These are phyloP conservation scores for Pichia terricola DNA, from an alignment of 1,139 yeast species.

Conservation along the genomic window DNA sequence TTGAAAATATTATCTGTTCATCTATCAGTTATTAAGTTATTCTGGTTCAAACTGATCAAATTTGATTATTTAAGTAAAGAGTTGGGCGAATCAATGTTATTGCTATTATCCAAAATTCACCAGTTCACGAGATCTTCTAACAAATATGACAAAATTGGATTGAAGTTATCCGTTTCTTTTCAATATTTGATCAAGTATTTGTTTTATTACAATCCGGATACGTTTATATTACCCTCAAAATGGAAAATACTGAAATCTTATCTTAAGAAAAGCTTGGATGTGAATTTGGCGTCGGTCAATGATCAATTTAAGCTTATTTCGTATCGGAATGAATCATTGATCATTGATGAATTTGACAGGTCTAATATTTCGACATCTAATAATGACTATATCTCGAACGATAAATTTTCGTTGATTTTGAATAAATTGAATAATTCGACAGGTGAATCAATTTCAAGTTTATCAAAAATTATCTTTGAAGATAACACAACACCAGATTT, in stretches of 20 bases:
- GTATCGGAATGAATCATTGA: conserved; percentile 63
- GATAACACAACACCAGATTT: conserved; percentile 3
- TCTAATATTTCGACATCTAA: not conserved
- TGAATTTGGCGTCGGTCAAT: conserved; percentile 30
- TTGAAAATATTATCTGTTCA: conserved; percentile 27
- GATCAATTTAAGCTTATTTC: conserved; percentile 53
- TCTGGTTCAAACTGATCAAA: conserved; percentile 60
- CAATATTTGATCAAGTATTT: conserved; percentile 34
- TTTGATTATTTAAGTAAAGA: conserved; percentile 52
- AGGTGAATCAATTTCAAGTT: conserved; percentile 9
- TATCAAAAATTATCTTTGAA: conserved; percentile 20
- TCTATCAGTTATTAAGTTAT: conserved; percentile 49
- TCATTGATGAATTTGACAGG: conserved; percentile 33
- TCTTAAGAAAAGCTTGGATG: conserved; percentile 33
- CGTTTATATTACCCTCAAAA: conserved; percentile 65
- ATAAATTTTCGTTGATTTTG: conserved; percentile 14
- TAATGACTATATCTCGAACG: conserved; percentile 1
- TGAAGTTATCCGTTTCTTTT: conserved; percentile 18
- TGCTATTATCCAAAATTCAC: conserved; percentile 14
- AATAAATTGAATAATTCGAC: conserved; percentile 17
- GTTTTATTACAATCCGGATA: conserved; percentile 53
- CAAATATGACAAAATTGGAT: conserved; percentile 12
- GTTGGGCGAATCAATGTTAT: conserved; percentile 44
- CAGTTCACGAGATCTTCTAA: conserved; percentile 12
- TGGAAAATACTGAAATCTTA: conserved; percentile 60